These are phyloP conservation scores for Rosa persica DNA, from an alignment of 306 rosid species.

Conservation along the genomic window DNA sequence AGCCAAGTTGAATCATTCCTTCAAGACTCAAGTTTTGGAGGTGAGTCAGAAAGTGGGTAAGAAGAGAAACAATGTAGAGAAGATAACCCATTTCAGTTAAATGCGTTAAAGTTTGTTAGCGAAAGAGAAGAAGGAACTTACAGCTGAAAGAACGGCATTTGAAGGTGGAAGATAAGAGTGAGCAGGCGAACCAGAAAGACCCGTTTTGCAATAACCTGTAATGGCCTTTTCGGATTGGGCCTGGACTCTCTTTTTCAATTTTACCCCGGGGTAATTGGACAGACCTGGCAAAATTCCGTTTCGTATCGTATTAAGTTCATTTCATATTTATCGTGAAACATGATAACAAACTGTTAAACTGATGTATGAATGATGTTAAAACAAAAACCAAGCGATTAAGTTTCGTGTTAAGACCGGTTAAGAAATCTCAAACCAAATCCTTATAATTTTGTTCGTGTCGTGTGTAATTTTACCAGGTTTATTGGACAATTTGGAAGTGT, in stretches of 20 bases:
- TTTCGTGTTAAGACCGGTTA: too few relatives aligned
- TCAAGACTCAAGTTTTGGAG: slow-evolving; percentile 1
- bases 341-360: too few relatives aligned
- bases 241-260: background rate
- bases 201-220: background rate
- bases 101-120: background rate
- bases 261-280: too few relatives aligned
- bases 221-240: background rate
- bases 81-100: background rate
- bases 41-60: background rate
- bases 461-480: too few relatives aligned
- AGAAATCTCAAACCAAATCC: too few relatives aligned
- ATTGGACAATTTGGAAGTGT: too few relatives aligned
- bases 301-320: too few relatives aligned
- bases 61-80: background rate
- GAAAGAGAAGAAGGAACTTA: slow-evolving; percentile 26
- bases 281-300: too few relatives aligned
- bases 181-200: background rate
- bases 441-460: too few relatives aligned
- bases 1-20: background rate
- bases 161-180: slow-evolving; percentile 31
- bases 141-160: slow-evolving; percentile 40
- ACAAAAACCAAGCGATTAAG: too few relatives aligned
- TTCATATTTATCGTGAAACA: too few relatives aligned
- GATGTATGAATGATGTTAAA: too few relatives aligned